phyloP scores from a whole-genome alignment of 1,139 yeast species.

The Entelexis sorbosivorans region DNA sequence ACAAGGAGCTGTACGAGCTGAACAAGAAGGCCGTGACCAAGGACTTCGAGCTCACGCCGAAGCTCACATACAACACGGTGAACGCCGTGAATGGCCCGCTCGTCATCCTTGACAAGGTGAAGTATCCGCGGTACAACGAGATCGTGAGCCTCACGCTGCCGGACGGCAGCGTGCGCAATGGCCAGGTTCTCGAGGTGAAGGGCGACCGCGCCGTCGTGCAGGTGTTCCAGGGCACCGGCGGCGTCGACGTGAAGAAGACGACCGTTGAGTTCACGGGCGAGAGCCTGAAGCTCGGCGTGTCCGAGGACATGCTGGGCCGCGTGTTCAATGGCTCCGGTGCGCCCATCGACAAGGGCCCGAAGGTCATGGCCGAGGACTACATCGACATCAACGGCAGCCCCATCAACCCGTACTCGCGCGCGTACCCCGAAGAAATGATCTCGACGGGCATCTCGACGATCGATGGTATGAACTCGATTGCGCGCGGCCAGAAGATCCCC shows the following conservation, averaged over 20 bases:
- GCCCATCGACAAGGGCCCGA: conserved; percentile 96
- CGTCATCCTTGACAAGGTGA: conserved; percentile 90
- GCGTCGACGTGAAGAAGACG: conserved; percentile 95
- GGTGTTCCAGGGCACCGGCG: conserved; percentile 96
- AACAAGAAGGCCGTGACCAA: conserved; percentile 87
- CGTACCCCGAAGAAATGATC: conserved; percentile 98
- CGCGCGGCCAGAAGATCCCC: conserved; percentile 99
- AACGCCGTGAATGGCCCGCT: conserved; percentile 98
- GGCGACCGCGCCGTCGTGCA: conserved; percentile 96
- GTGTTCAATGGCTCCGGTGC: conserved; percentile 98
- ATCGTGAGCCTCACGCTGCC: conserved; percentile 93
- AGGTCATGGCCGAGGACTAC: conserved; percentile 95
- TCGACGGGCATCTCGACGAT: conserved; percentile 97
- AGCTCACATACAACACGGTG: conserved; percentile 87
- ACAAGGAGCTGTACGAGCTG: conserved; percentile 41
- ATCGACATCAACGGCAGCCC: conserved; percentile 98
- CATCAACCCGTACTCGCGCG: conserved; percentile 94
- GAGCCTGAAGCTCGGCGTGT: conserved; percentile 82
- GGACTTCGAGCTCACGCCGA: conserved; percentile 82
- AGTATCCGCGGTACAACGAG: conserved; percentile 91
- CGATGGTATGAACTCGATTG: conserved; percentile 98
- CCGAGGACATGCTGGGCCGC: conserved; percentile 96
- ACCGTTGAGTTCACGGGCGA: conserved; percentile 95
- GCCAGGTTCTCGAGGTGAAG: conserved; percentile 95
- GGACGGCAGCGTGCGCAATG: conserved; percentile 87